Evolutionary conservation across 1,139 yeast genomes (phyloP).

Genomic region (Candida glucosophila): DNA sequence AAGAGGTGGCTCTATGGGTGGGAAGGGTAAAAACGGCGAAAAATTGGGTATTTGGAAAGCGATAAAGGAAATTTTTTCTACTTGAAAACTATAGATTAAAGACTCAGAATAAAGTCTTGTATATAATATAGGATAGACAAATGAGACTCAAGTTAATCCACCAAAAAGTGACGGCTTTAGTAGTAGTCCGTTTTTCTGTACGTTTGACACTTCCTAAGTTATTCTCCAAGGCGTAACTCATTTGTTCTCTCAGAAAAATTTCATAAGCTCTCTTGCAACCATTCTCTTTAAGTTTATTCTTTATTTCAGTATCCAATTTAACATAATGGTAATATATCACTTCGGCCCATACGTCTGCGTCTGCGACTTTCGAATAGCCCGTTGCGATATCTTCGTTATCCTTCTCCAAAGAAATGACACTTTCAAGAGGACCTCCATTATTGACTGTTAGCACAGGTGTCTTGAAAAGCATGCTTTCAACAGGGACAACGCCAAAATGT

Average conservation of each 20-base stretch:
- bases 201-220: conserved; percentile 18
- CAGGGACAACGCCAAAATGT: conserved; percentile 96
- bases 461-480: conserved; percentile 82
- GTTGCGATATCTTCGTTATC: conserved; percentile 43
- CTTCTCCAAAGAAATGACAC: conserved; percentile 43
- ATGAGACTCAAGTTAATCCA: too few relatives aligned
- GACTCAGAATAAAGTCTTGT: not conserved
- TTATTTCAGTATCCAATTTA: conserved; percentile 19
- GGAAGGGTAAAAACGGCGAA: too few relatives aligned
- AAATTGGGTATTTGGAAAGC: conserved; percentile 25
- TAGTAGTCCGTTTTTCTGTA: too few relatives aligned
- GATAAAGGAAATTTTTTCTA: conserved; percentile 22
- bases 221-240: conserved; percentile 44
- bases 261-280: conserved; percentile 46
- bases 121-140: too few relatives aligned
- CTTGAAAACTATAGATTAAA: conserved; percentile 4
- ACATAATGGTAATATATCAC: conserved; percentile 39
- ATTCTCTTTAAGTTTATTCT: conserved; percentile 30
- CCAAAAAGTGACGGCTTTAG: too few relatives aligned
- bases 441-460: conserved; percentile 82
- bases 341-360: conserved; percentile 53
- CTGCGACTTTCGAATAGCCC: conserved; percentile 64
- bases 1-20: too few relatives aligned
- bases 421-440: conserved; percentile 91
- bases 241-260: conserved; percentile 51